These are phyloP conservation scores for Auricularia heimuer DNA, from an alignment of 768 basidiomycete species.

Conservation along the genomic window DNA sequence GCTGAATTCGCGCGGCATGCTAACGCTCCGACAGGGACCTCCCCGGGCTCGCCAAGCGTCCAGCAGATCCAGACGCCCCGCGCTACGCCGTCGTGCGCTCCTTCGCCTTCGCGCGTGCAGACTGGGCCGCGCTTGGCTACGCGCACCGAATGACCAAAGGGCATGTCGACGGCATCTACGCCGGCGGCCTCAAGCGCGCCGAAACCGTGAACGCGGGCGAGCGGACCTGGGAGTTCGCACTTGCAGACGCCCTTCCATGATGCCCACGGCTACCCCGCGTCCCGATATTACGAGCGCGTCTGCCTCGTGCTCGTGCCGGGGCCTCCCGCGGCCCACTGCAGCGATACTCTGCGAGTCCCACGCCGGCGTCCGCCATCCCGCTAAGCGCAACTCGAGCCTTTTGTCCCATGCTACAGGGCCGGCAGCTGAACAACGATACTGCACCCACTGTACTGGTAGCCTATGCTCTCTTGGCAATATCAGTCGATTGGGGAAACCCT, in stretches of 20 bases:
- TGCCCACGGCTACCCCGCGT: no score
- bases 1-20: not conserved
- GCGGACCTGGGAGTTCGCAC: conserved; percentile 83
- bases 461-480: no score
- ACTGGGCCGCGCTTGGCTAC: conserved; percentile 63
- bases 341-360: no score
- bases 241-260: conserved; percentile 11
- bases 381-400: no score
- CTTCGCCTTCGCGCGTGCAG: conserved; percentile 59
- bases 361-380: no score
- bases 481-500: no score
- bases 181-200: conserved; percentile 40
- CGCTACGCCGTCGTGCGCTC: conserved; percentile 64
- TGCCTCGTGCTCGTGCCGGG: no score
- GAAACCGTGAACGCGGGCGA: conserved; percentile 42
- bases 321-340: no score
- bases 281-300: no score
- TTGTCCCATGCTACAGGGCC: no score
- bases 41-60: conserved; percentile 63
- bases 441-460: no score
- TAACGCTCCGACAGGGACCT: conserved; percentile 46
- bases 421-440: no score
- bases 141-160: conserved; percentile 94
- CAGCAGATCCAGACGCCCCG: conserved; percentile 56
- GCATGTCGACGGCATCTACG: conserved; percentile 52